phyloP scores from a whole-genome alignment of 1,284 basidiomycete species.

The Gymnopus androsaceus region DNA sequence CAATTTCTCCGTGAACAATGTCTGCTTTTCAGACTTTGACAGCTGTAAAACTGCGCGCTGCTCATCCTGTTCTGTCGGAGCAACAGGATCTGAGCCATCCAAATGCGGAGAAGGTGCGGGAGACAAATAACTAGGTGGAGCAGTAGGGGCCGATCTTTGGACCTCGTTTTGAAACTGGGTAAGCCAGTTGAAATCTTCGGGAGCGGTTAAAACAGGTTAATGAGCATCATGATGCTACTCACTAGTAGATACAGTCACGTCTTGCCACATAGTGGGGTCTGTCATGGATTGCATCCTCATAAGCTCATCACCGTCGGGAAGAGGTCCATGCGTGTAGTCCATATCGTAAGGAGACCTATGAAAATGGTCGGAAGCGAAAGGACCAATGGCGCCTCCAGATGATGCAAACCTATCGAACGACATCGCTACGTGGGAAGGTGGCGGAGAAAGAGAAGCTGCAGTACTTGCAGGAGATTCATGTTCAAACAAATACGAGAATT shows the following conservation, averaged over 20 bases:
- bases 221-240: not conserved
- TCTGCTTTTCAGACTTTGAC: too few relatives aligned
- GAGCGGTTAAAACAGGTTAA: not conserved
- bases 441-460: slow-evolving; percentile 40
- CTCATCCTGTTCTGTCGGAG: too few relatives aligned
- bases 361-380: slow-evolving; percentile 10
- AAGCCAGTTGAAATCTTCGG: slow-evolving; percentile 14
- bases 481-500: too few relatives aligned
- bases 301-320: slow-evolving; percentile 14
- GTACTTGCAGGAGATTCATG: slow-evolving; percentile 35
- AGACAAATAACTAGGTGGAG: too few relatives aligned
- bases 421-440: slow-evolving; percentile 42
- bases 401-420: slow-evolving; percentile 53
- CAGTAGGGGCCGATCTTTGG: slow-evolving; percentile 10
- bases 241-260: slow-evolving; percentile 11
- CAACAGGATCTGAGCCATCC: too few relatives aligned
- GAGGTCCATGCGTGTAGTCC: slow-evolving; percentile 6
- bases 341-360: not conserved
- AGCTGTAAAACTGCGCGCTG: too few relatives aligned
- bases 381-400: slow-evolving; percentile 9
- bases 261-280: slow-evolving; percentile 14
- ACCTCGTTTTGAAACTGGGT: slow-evolving; percentile 18
- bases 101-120: too few relatives aligned
- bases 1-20: too few relatives aligned
- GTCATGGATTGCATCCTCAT: slow-evolving; percentile 12